Conservation (phyloP, 164 flowering plant genomes). For the Taxillus chinensis region DNA sequence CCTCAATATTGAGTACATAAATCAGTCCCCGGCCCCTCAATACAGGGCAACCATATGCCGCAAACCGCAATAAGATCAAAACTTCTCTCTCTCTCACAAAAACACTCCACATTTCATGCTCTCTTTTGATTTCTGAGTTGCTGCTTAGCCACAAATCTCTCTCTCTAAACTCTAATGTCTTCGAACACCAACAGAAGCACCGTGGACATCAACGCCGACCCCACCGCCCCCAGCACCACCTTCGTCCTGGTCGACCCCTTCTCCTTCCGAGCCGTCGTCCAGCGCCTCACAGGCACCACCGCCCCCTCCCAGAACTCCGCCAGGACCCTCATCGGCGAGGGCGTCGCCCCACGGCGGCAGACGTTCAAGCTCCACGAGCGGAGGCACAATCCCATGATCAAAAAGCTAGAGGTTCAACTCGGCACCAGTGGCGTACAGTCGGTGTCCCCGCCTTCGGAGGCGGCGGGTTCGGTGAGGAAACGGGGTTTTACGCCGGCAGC, state of each 20-base stretch:
- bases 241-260: slow-evolving; percentile 63
- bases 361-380: slow-evolving; percentile 1
- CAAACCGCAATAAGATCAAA: no score
- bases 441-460: neutral
- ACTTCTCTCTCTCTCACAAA: no score
- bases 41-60: no score
- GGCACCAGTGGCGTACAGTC: neutral
- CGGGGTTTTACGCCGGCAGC: neutral
- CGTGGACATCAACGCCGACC: neutral
- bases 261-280: slow-evolving; percentile 49
- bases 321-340: no score
- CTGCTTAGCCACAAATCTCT: no score
- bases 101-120: no score
- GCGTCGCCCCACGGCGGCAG: neutral
- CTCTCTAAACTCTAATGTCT: no score
- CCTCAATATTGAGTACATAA: no score
- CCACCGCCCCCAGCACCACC: slow-evolving; percentile 29
- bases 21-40: no score
- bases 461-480: neutral
- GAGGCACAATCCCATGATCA: neutral
- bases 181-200: no score
- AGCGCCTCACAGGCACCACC: slow-evolving; percentile 42
- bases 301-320: slow-evolving; percentile 10
- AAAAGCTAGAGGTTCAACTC: neutral
- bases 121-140: no score